phyloP scores from a whole-genome alignment of 2,329 filamentous ascomycete genomes.

The Venturia carpophila region DNA sequence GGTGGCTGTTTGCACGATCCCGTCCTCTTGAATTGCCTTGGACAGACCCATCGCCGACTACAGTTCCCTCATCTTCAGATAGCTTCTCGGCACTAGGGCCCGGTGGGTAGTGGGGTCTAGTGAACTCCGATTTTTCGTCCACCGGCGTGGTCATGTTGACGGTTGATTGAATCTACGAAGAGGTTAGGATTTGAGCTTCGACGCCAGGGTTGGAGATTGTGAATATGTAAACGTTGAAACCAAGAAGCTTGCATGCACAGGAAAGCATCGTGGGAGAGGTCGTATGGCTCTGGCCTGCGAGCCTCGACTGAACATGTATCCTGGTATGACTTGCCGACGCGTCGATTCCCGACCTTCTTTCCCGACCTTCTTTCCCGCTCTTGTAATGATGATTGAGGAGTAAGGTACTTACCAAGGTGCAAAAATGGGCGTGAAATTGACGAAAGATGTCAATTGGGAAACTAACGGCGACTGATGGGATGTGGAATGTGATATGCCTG shows the following conservation, averaged over 20 bases:
- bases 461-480: not conserved
- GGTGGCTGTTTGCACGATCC: constrained; percentile 26
- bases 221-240: not conserved
- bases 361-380: not conserved
- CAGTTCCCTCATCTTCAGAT: constrained; percentile 32
- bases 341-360: not conserved
- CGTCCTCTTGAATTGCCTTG: constrained; percentile 24
- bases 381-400: not conserved
- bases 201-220: not conserved
- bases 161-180: not conserved
- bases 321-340: not conserved
- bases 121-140: constrained; percentile 29
- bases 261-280: no score
- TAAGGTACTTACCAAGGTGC: not conserved
- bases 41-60: constrained; percentile 30
- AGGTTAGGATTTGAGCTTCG: not conserved
- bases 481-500: not conserved
- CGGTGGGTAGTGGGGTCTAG: not conserved
- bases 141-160: constrained; percentile 30
- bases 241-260: no score
- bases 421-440: not conserved
- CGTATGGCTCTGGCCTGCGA: no score
- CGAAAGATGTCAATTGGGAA: not conserved
- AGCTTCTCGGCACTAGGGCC: constrained; percentile 25
- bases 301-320: no score